These are phyloP conservation scores for Globisporangium rhizosaccharum DNA, from an alignment of 352 stramenopile species.

Conservation along the genomic window DNA sequence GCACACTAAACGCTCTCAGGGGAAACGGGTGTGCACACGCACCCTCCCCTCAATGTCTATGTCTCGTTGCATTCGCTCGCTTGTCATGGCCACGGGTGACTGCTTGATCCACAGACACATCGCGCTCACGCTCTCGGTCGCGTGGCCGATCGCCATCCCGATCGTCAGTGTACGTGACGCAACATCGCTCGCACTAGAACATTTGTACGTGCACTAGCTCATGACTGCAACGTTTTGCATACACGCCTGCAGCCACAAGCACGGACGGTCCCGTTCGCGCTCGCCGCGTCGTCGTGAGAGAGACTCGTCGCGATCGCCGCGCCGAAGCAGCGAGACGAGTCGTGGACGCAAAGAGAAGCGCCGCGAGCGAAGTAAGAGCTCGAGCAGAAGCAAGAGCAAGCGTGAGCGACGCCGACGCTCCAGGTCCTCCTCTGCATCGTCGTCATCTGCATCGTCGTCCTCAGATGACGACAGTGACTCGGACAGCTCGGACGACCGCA, in stretches of 20 bases:
- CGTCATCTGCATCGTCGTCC: slow-evolving; percentile 14
- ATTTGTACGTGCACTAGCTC: background rate
- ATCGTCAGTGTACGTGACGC: slow-evolving; percentile 3
- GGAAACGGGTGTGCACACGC: slow-evolving; percentile 1
- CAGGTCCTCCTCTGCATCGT: background rate
- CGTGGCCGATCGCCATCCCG: slow-evolving; percentile 23
- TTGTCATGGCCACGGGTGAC: slow-evolving; percentile 11
- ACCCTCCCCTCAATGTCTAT: background rate
- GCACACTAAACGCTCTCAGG: slow-evolving; percentile 13
- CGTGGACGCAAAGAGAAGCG: slow-evolving; percentile 3
- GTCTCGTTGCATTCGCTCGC: slow-evolving; percentile 1
- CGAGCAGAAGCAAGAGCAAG: slow-evolving; percentile 1
- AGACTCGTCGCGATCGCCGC: slow-evolving; percentile 4
- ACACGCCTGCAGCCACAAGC: background rate
- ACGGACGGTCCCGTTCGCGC: background rate
- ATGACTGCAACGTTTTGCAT: slow-evolving; percentile 3
- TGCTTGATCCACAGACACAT: slow-evolving; percentile 17
- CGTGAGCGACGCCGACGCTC: background rate
- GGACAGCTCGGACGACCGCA: slow-evolving; percentile 19
- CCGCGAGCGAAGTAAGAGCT: background rate
- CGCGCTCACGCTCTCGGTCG: slow-evolving; percentile 18
- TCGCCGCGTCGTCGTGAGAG: slow-evolving; percentile 4
- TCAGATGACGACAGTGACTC: slow-evolving; percentile 24
- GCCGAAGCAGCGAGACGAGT: background rate
- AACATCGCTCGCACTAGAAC: background rate